Conservation (phyloP, 2,329 filamentous ascomycete species). For the Phaeosphaeriaceae sp. region DNA sequence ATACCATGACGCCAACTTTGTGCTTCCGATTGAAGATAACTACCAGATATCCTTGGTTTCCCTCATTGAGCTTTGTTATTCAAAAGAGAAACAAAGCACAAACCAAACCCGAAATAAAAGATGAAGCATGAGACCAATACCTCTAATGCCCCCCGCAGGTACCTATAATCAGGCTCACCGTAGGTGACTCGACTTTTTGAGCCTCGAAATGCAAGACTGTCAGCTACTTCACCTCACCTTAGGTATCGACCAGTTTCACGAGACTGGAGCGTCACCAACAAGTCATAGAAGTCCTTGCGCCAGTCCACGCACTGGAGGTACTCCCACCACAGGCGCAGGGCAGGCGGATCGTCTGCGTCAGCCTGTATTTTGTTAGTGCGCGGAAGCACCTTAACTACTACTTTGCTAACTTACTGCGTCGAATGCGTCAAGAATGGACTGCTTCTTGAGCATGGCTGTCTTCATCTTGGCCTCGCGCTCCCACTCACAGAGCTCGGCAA, state of each 20-base stretch:
- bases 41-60: too few species aligned
- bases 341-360: slow-evolving; percentile 49
- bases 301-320: slow-evolving; percentile 54
- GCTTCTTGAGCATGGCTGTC: slow-evolving; percentile 43
- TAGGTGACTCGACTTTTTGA: too few species aligned
- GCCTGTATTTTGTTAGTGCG: slow-evolving; percentile 25
- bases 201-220: neutral
- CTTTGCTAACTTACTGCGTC: slow-evolving; percentile 32
- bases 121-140: too few species aligned
- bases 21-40: too few species aligned
- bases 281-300: slow-evolving; percentile 51
- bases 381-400: neutral
- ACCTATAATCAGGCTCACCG: too few species aligned
- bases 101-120: too few species aligned
- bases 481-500: slow-evolving; percentile 48
- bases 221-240: neutral
- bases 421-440: slow-evolving; percentile 51
- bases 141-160: too few species aligned
- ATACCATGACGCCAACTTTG: too few species aligned
- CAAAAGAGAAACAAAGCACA: too few species aligned
- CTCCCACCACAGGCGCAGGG: slow-evolving; percentile 56
- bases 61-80: too few species aligned
- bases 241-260: slow-evolving; percentile 11
- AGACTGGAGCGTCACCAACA: slow-evolving; percentile 41
- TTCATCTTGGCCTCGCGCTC: slow-evolving; percentile 47